These are phyloP conservation scores for Apophysomyces trapeziformis DNA, from an alignment of 371 early-diverging fungal genomes.

Conservation along the genomic window DNA sequence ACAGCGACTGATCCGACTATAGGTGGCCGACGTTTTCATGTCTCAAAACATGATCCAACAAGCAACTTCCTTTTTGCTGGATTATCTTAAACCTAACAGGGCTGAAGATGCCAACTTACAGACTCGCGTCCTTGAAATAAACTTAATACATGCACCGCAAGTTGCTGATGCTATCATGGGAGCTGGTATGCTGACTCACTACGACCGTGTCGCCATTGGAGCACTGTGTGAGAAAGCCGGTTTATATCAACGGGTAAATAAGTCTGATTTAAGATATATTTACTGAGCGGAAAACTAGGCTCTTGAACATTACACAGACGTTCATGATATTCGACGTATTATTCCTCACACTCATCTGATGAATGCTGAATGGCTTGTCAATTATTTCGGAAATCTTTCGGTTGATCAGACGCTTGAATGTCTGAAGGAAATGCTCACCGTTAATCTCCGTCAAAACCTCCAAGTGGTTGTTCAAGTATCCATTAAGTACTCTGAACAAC, in stretches of 20 bases:
- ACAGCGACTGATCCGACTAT: constrained; percentile 9
- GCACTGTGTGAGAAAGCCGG: constrained; percentile 96
- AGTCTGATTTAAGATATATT: background rate
- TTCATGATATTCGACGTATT: constrained; percentile 95
- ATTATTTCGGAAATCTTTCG: constrained; percentile 92
- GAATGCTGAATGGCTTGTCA: constrained; percentile 85
- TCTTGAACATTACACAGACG: constrained; percentile 95
- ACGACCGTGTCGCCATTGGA: constrained; percentile 91
- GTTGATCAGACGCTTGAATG: constrained; percentile 95
- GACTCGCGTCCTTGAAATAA: constrained; percentile 97
- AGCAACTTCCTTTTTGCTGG: constrained; percentile 94
- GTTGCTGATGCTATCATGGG: constrained; percentile 98
- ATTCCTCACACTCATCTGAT: constrained; percentile 88
- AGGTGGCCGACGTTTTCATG: constrained; percentile 91
- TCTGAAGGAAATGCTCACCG: constrained; percentile 84
- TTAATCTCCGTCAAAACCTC: constrained; percentile 92
- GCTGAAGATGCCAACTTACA: constrained; percentile 92
- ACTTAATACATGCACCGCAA: constrained; percentile 94
- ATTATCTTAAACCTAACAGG: constrained; percentile 90
- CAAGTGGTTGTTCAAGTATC: constrained; percentile 95
- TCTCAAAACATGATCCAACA: constrained; percentile 95
- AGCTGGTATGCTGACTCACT: constrained; percentile 93
- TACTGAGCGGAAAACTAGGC: constrained; percentile 56
- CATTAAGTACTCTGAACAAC: constrained; percentile 94
- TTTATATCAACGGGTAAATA: constrained; percentile 83